Conservation (phyloP, 1,284 basidiomycete genomes). For the Leccinum insigne region DNA sequence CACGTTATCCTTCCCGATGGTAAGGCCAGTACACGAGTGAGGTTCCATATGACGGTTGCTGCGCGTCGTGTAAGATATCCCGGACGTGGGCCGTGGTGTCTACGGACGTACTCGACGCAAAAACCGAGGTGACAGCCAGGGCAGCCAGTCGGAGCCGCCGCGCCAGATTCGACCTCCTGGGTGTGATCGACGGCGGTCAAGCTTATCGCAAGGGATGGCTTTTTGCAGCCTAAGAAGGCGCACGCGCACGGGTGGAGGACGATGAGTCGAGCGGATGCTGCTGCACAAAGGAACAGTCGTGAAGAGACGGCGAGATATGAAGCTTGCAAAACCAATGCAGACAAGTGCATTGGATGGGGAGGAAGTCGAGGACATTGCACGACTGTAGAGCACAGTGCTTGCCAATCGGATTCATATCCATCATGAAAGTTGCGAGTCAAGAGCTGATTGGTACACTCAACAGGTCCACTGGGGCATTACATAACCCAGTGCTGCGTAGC, state of each 20-base stretch:
- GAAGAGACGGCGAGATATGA: conserved; percentile 56
- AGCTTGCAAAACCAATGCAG: conserved; percentile 45
- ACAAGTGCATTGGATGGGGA: conserved; percentile 53
- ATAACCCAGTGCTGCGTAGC: conserved; percentile 4
- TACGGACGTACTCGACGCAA: conserved; percentile 55
- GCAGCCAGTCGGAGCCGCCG: conserved; percentile 40
- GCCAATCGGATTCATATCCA: conserved; percentile 44
- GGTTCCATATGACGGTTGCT: conserved; percentile 63
- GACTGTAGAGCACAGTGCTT: conserved; percentile 44
- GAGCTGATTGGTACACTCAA: background rate
- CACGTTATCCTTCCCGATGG: conserved; percentile 11
- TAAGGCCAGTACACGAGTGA: conserved; percentile 46
- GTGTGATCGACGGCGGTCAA: conserved; percentile 29
- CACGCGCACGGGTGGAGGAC: conserved; percentile 41
- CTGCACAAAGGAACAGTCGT: conserved; percentile 46
- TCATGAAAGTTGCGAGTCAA: conserved; percentile 7
- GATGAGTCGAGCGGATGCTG: conserved; percentile 2
- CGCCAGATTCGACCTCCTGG: conserved; percentile 1
- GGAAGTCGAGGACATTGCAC: conserved; percentile 51
- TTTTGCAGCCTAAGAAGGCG: conserved; percentile 49
- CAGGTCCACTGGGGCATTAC: conserved; percentile 8
- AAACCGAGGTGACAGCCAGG: conserved; percentile 55
- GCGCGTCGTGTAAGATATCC: conserved; percentile 18
- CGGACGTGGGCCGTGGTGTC: conserved; percentile 1
- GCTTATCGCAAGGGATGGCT: conserved; percentile 48